These are phyloP conservation scores for Kwoniella sp. DNA, from an alignment of 768 basidiomycete species.

Conservation along the genomic window DNA sequence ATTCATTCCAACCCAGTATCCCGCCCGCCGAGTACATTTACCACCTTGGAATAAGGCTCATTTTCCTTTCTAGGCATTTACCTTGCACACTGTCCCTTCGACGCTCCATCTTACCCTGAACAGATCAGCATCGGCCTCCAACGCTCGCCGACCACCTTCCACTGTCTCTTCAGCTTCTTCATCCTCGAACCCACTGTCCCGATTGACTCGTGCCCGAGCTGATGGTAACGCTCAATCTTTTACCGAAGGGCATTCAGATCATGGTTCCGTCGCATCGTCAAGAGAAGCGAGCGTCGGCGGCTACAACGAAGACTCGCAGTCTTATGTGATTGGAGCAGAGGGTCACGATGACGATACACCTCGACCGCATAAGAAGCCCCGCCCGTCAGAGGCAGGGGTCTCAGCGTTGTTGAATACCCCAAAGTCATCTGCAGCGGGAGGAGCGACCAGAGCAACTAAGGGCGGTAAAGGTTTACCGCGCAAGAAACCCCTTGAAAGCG, in stretches of 20 bases:
- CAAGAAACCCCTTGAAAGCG: constrained; percentile 19
- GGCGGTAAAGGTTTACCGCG: constrained; percentile 25
- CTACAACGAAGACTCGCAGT: background rate
- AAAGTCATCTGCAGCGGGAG: too few species aligned
- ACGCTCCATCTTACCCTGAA: constrained; percentile 41
- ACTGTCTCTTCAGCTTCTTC: constrained; percentile 18
- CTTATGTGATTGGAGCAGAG: background rate
- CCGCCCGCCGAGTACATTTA: too few species aligned
- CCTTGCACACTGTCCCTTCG: constrained; percentile 34
- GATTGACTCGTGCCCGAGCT: background rate
- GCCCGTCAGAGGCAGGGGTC: constrained; percentile 7
- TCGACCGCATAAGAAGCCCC: constrained; percentile 10
- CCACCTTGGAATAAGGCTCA: too few species aligned
- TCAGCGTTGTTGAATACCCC: too few species aligned
- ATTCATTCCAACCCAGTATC: too few species aligned
- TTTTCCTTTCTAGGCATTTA: constrained; percentile 37
- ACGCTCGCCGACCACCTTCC: constrained; percentile 5
- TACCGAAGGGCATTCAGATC: background rate
- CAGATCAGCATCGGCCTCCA: constrained; percentile 25
- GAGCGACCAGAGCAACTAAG: constrained; percentile 2
- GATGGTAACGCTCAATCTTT: background rate
- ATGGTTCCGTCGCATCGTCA: background rate
- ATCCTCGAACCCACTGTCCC: constrained; percentile 14
- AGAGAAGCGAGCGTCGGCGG: background rate
- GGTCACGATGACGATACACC: constrained; percentile 1